A percentile compares a stretch with the other conserved stretches of the same genome.
Conservation (phyloP, 2,329 filamentous ascomycete genomes). For the Aspergillus sp. region DNA sequence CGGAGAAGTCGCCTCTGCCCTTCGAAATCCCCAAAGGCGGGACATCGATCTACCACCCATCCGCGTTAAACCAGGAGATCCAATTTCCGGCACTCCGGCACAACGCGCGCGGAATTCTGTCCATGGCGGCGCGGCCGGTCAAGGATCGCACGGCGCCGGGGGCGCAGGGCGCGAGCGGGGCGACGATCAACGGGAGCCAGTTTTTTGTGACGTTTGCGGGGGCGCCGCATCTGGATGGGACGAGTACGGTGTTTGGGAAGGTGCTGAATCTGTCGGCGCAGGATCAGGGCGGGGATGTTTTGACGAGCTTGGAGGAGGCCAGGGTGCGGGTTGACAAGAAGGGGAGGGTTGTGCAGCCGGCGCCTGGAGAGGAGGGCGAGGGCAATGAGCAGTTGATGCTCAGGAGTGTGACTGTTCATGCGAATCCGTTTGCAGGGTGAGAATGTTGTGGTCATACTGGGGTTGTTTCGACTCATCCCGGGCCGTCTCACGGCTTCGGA, state of each 20-base stretch:
- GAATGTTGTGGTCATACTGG: too few relatives aligned
- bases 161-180: slow-evolving; percentile 31
- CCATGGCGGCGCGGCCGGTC: slow-evolving; percentile 48
- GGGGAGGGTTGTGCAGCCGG: slow-evolving; percentile 43
- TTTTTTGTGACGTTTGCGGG: slow-evolving; percentile 56
- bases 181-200: slow-evolving; percentile 47
- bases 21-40: slow-evolving; percentile 46
- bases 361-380: slow-evolving; percentile 37
- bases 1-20: slow-evolving; percentile 32
- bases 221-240: slow-evolving; percentile 55
- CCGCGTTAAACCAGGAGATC: slow-evolving; percentile 54
- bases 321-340: slow-evolving; percentile 56
- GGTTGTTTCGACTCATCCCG: too few relatives aligned
- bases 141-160: slow-evolving; percentile 38
- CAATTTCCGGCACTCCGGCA: slow-evolving; percentile 47
- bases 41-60: slow-evolving; percentile 45
- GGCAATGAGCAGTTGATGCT: slow-evolving; percentile 47
- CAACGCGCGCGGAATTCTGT: slow-evolving; percentile 48
- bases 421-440: slow-evolving; percentile 55
- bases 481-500: too few relatives aligned
- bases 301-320: slow-evolving; percentile 47
- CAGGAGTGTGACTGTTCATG: slow-evolving; percentile 51
- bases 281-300: slow-evolving; percentile 37
- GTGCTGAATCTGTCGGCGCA: slow-evolving; percentile 39
- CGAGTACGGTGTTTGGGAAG: slow-evolving; percentile 58